phyloP scores from a whole-genome alignment of 2,329 filamentous ascomycete genomes.

The Lizonia empirigonia region DNA sequence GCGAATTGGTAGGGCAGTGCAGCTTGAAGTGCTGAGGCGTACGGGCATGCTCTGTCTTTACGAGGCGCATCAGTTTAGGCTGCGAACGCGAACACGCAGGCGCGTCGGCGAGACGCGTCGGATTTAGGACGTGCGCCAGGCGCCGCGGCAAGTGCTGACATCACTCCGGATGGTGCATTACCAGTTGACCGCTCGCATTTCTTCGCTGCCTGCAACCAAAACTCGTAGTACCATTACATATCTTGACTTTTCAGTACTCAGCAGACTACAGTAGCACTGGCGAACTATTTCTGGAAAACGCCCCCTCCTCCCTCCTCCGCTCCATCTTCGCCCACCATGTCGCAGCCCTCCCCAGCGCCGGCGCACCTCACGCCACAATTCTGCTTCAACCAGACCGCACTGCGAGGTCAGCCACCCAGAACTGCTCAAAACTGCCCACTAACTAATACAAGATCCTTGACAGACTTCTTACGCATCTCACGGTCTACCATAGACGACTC shows the following conservation, averaged over 20 bases:
- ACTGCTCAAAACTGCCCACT: slow-evolving; percentile 28
- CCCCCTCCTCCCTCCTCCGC: slow-evolving; percentile 22
- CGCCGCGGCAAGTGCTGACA: slow-evolving; percentile 37
- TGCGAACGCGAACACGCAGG: slow-evolving; percentile 10
- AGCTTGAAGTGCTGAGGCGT: slow-evolving; percentile 37
- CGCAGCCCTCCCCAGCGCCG: slow-evolving; percentile 50
- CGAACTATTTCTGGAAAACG: slow-evolving; percentile 39
- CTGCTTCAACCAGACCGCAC: slow-evolving; percentile 58
- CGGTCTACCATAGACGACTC: slow-evolving; percentile 87
- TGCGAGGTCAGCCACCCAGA: slow-evolving; percentile 50
- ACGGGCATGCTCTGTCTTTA: slow-evolving; percentile 40
- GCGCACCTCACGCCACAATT: slow-evolving; percentile 55
- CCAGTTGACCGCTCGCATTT: slow-evolving; percentile 1
- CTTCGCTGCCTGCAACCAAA: neutral
- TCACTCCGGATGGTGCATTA: slow-evolving; percentile 27
- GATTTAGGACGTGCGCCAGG: slow-evolving; percentile 21
- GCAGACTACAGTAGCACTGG: slow-evolving; percentile 24
- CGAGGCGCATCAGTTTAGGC: slow-evolving; percentile 22
- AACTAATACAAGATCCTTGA: slow-evolving; percentile 41
- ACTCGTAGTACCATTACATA: neutral
- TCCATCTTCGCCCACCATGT: slow-evolving; percentile 41
- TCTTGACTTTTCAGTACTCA: neutral
- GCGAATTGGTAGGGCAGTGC: slow-evolving; percentile 14
- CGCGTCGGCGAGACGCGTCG: slow-evolving; percentile 38
- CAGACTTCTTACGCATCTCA: slow-evolving; percentile 90